Conservation (phyloP, 1,284 basidiomycete genomes). For the Trichosporon sp. region DNA sequence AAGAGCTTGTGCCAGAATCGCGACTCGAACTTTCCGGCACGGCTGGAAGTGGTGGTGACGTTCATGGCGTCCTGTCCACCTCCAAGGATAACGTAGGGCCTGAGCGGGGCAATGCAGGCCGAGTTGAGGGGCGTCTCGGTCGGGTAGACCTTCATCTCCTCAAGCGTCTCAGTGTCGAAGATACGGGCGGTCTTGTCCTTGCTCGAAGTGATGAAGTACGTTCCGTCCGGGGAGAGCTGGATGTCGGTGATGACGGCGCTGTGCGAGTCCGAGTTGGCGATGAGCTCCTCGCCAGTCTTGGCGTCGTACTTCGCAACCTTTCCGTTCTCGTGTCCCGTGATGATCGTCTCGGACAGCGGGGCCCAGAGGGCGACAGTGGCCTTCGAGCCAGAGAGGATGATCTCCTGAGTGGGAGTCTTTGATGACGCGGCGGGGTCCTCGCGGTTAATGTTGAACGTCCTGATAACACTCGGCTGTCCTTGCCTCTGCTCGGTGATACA, state of each 20-base stretch:
- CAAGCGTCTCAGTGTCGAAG: constrained; percentile 81
- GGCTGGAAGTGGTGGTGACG: constrained; percentile 87
- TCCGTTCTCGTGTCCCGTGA: constrained; percentile 94
- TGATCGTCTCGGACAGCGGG: constrained; percentile 67
- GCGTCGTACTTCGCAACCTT: constrained; percentile 86
- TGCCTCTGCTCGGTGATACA: constrained; percentile 96
- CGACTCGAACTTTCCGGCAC: constrained; percentile 97
- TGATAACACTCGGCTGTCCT: constrained; percentile 64
- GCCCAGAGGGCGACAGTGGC: constrained; percentile 93
- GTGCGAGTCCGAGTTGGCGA: constrained; percentile 68
- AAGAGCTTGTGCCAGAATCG: constrained; percentile 98
- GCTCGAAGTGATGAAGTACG: constrained; percentile 92
- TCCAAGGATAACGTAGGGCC: constrained; percentile 86
- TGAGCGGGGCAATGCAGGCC: constrained; percentile 74
- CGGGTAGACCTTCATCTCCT: constrained; percentile 85
- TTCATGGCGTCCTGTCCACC: constrained; percentile 98
- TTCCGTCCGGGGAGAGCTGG: constrained; percentile 81
- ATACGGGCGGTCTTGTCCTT: constrained; percentile 95
- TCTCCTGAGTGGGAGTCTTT: constrained; percentile 66
- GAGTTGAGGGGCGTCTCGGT: constrained; percentile 96
- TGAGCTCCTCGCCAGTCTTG: constrained; percentile 78
- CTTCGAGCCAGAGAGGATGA: constrained; percentile 87
- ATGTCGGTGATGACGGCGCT: constrained; percentile 80
- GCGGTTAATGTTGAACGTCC: constrained; percentile 81
- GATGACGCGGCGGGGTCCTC: constrained; percentile 60